A percentile compares a stretch with the other conserved stretches of the same genome.
Conservation (phyloP, 805 yeast species). For the Ogataea paradorogensis region DNA sequence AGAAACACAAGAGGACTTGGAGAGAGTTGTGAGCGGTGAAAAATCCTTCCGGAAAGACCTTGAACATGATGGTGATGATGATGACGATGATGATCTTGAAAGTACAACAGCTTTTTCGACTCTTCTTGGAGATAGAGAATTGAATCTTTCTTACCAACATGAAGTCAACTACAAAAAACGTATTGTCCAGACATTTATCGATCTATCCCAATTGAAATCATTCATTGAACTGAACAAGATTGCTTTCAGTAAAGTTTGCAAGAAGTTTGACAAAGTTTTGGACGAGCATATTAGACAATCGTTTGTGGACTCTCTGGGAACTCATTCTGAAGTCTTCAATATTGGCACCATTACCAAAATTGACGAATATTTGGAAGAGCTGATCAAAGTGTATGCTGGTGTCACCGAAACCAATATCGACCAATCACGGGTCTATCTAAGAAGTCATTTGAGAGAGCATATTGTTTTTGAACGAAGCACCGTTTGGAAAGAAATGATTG, state of each 20-base stretch:
- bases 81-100: constrained; percentile 36
- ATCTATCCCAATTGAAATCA: constrained; percentile 47
- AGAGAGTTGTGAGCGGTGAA: constrained; percentile 24
- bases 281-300: constrained; percentile 41
- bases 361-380: constrained; percentile 31
- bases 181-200: constrained; percentile 42
- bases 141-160: constrained; percentile 48
- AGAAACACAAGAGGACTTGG: constrained; percentile 23
- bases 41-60: constrained; percentile 19
- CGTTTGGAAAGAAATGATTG: constrained; percentile 56
- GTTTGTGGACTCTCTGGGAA: constrained; percentile 32
- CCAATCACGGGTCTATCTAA: constrained; percentile 33
- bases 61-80: constrained; percentile 28
- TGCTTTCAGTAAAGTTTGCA: constrained; percentile 51
- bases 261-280: constrained; percentile 52
- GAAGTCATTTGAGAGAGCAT: constrained; percentile 53
- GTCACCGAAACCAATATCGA: constrained; percentile 24
- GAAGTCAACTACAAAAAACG: constrained; percentile 46
- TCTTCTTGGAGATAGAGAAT: constrained; percentile 46
- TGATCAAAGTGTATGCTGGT: constrained; percentile 29
- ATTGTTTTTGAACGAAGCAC: constrained; percentile 57
- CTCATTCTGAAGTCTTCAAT: constrained; percentile 39
- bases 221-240: constrained; percentile 50
- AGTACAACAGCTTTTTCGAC: constrained; percentile 43
- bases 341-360: constrained; percentile 23